Conservation (phyloP, 768 basidiomycete genomes). For the Lactarius hengduanensis region DNA sequence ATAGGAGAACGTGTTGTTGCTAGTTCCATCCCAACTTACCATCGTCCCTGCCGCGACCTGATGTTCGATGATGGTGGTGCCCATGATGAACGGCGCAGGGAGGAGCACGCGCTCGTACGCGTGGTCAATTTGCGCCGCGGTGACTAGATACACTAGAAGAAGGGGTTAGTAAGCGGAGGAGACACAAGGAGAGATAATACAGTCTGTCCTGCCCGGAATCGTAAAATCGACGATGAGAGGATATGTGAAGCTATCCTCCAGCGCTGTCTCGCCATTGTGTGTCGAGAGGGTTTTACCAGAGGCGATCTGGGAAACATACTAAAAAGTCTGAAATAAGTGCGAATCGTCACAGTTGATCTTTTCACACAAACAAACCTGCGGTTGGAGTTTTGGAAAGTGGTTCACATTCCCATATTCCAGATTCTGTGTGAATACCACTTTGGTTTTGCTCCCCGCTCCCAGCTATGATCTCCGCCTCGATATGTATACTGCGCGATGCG, state of each 20-base stretch:
- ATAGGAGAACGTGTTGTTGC: slow-evolving; percentile 65
- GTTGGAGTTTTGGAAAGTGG: slow-evolving; percentile 43
- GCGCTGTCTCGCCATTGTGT: slow-evolving; percentile 45
- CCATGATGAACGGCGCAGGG: slow-evolving; percentile 58
- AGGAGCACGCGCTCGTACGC: slow-evolving; percentile 60
- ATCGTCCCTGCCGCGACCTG: slow-evolving; percentile 59
- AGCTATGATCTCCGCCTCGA: slow-evolving; percentile 70
- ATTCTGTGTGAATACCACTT: slow-evolving; percentile 60
- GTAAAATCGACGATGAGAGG: slow-evolving; percentile 39
- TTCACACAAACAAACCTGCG: slow-evolving; percentile 37
- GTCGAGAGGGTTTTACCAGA: slow-evolving; percentile 48
- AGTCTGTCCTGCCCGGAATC: slow-evolving; percentile 35
- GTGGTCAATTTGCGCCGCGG: slow-evolving; percentile 51
- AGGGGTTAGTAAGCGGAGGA: not conserved
- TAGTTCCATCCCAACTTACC: slow-evolving; percentile 49
- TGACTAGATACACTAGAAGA: slow-evolving; percentile 37
- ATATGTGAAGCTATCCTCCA: slow-evolving; percentile 54
- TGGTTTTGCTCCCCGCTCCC: slow-evolving; percentile 54
- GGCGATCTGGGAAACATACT: slow-evolving; percentile 48
- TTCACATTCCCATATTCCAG: slow-evolving; percentile 63
- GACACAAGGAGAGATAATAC: slow-evolving; percentile 14
- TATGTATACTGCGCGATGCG: no score
- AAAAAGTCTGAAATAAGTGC: not conserved
- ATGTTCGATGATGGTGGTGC: slow-evolving; percentile 55
- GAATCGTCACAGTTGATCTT: not conserved